These are phyloP conservation scores for Oryza coarctata DNA, from an alignment of 176 grass and related monocot genomes.

Conservation along the genomic window DNA sequence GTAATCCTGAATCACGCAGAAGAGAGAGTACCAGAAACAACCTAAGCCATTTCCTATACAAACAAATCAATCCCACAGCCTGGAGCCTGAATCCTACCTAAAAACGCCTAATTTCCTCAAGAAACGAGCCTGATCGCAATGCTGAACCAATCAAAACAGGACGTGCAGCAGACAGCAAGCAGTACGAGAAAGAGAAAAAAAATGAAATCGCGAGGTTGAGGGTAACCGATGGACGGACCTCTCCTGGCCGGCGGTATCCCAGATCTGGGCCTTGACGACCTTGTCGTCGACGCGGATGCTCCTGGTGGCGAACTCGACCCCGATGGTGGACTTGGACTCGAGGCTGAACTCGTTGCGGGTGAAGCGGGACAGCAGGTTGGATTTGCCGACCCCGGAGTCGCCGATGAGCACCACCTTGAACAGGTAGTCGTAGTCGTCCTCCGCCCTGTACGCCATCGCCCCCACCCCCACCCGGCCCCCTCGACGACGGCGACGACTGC, in stretches of 20 bases:
- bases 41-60: background rate
- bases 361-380: slow-evolving; percentile 77
- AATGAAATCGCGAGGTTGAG: fast-evolving
- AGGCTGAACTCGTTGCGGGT: slow-evolving; percentile 89
- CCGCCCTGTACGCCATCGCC: slow-evolving; percentile 63
- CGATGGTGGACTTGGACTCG: slow-evolving; percentile 93
- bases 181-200: background rate
- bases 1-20: background rate
- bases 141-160: background rate
- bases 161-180: background rate
- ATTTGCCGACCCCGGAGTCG: slow-evolving; percentile 80
- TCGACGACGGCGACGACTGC: background rate
- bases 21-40: background rate
- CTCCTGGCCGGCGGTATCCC: slow-evolving; percentile 83
- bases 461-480: background rate
- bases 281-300: slow-evolving; percentile 71
- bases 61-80: background rate
- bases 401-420: slow-evolving; percentile 91
- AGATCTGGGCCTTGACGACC: slow-evolving; percentile 86
- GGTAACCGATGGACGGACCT: slow-evolving; percentile 28
- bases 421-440: slow-evolving; percentile 90
- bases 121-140: background rate
- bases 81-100: background rate
- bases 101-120: background rate
- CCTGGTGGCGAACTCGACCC: slow-evolving; percentile 82